Conservation (phyloP, 2,329 filamentous ascomycete species). For the Verticillium klebahnii region DNA sequence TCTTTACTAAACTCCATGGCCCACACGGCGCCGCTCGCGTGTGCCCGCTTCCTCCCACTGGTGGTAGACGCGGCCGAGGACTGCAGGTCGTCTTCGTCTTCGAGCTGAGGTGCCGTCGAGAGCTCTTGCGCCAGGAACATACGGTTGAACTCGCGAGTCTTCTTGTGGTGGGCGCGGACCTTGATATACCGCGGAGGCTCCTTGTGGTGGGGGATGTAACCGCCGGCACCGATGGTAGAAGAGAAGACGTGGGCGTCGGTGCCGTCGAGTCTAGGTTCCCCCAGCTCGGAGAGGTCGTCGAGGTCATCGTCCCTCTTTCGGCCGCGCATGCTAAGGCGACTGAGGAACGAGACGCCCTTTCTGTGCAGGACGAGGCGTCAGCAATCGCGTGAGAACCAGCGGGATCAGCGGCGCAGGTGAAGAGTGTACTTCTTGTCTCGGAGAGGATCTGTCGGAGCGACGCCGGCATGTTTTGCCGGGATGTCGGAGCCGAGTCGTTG, state of each 20-base stretch:
- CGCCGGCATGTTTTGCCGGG: slow-evolving; percentile 26
- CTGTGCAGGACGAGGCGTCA: slow-evolving; percentile 33
- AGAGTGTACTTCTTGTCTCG: slow-evolving; percentile 63
- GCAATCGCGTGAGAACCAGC: not conserved
- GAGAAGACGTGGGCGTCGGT: slow-evolving; percentile 81
- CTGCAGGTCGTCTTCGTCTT: not conserved
- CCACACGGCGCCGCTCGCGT: slow-evolving; percentile 68
- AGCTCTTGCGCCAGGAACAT: slow-evolving; percentile 92
- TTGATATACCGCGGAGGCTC: slow-evolving; percentile 90
- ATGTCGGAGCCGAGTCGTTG: slow-evolving; percentile 37
- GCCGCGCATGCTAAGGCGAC: slow-evolving; percentile 67
- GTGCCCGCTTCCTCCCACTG: slow-evolving; percentile 12
- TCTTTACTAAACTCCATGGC: slow-evolving; percentile 89
- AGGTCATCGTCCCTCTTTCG: slow-evolving; percentile 67
- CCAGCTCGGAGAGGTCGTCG: slow-evolving; percentile 67
- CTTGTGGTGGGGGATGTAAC: slow-evolving; percentile 79
- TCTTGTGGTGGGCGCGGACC: slow-evolving; percentile 76
- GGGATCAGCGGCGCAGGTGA: not conserved
- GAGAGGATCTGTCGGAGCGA: slow-evolving; percentile 34
- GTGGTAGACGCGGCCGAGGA: slow-evolving; percentile 16
- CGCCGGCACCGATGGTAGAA: slow-evolving; percentile 61
- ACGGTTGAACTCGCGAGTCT: slow-evolving; percentile 73
- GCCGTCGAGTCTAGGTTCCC: slow-evolving; percentile 67
- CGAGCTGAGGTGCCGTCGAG: slow-evolving; percentile 19
- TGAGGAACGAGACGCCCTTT: slow-evolving; percentile 87